Evolutionary conservation across 148 eudicot species (phyloP), one percentile per base, ranked within the genome.

Genomic region (Spergularia marina): DNA sequence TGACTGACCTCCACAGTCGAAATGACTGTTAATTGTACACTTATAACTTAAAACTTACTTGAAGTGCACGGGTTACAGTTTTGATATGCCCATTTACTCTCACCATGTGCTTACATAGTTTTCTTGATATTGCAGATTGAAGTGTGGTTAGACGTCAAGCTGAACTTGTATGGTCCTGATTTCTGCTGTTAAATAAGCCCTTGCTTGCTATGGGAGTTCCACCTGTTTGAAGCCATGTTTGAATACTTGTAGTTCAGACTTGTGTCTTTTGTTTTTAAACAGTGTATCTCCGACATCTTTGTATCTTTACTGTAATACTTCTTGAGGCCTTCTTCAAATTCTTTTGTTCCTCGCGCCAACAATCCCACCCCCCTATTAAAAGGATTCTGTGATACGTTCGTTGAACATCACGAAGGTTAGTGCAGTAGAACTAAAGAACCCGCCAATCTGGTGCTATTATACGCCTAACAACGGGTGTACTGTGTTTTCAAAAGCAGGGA

Each of bases 121-220:
- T 59, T 69, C 40, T 51, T 51, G 47, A 41, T 56, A 18, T 57
- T 77, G 61, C 74, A 77, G 79, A 70, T 77, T 67, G 74, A 49
- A 77, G 68, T 23, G 12, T 59, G 68, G 74, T 59, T 44, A 77
- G 79, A 53, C 39, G 74, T 52, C 21, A 63, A 70, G 74, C 74
- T 70, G 74, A 70, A 77, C 66, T 20, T 53, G 23, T 12, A 36
- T 60, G 34, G 51, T 70, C 68, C 25, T 59, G 13, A 58, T 69
- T 49, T 69, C 51, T 15, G 58, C 63, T 77, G 44, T 60, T 23
- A 34, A 77, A 77, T 77, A 77, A 77, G 68, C 15, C 25, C 51
- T 68, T 30, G 64, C 47, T 23, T 39, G 53, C 53, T 13, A 7
- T 9, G 51, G 23, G 10, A 44, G 30, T 39, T 20, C 34, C 54